phyloP scores from a whole-genome alignment of 192 early-diverging fungal species.

The Coemansia sp. region DNA sequence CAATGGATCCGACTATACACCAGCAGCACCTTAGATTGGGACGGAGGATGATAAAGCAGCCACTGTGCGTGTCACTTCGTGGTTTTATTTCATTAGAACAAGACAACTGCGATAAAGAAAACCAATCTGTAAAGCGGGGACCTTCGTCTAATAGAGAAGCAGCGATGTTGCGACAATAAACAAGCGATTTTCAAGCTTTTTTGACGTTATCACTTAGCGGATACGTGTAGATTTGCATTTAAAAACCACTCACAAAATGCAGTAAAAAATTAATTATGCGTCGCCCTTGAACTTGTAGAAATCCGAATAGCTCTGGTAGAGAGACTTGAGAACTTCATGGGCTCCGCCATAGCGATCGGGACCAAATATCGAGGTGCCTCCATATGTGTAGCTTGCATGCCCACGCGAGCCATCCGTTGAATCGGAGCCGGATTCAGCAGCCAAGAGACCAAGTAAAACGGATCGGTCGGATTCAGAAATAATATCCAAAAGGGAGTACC shows the following conservation, averaged over 20 bases:
- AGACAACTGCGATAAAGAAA: too few relatives aligned
- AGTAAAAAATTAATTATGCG: conserved; percentile 6
- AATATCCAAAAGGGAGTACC: conserved; percentile 46
- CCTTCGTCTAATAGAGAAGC: too few relatives aligned
- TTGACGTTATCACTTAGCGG: too few relatives aligned
- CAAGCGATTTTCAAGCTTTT: too few relatives aligned
- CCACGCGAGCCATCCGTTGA: conserved; percentile 3
- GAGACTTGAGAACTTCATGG: conserved; percentile 41
- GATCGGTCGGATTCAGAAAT: conserved; percentile 20
- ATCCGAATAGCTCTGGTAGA: conserved; percentile 43
- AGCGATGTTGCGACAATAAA: too few relatives aligned
- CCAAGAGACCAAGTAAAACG: conserved; percentile 28
- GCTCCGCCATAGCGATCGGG: conserved; percentile 39
- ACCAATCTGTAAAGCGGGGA: too few relatives aligned
- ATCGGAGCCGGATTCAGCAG: conserved; percentile 8
- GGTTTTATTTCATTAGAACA: too few relatives aligned
- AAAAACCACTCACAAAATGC: background rate
- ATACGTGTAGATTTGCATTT: background rate
- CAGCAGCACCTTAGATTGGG: too few relatives aligned
- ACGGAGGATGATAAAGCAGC: too few relatives aligned
- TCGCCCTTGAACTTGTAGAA: conserved; percentile 49
- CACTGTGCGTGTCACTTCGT: too few relatives aligned
- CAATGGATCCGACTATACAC: too few relatives aligned
- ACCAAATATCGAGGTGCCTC: conserved; percentile 35
- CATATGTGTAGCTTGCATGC: conserved; percentile 5